A percentile compares a stretch with the other conserved stretches of the same genome.
These are phyloP conservation scores for Pecoramyces ruminantium DNA, from an alignment of 192 early-diverging fungal species.

Conservation along the genomic window DNA sequence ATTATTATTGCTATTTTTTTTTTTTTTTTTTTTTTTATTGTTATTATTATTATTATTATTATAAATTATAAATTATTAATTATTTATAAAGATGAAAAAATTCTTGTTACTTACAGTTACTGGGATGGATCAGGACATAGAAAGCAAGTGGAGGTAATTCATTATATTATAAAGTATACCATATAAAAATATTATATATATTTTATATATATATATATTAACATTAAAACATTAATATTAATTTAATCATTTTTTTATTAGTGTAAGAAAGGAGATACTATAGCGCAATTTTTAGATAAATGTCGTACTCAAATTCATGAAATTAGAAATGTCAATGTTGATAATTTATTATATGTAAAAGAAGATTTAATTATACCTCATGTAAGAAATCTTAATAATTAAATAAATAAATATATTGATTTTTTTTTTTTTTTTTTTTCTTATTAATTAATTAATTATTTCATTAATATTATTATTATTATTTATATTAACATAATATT, in stretches of 20 bases:
- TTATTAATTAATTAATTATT: too few relatives aligned
- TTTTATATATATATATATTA: too few relatives aligned
- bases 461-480: too few relatives aligned
- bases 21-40: too few relatives aligned
- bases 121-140: conserved; percentile 96
- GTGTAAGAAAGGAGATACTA: conserved; percentile 72
- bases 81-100: conserved; percentile 36
- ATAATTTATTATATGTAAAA: conserved; percentile 81
- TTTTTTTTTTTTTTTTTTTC: neutral
- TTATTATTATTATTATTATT: too few relatives aligned
- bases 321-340: conserved; percentile 58
- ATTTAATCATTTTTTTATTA: neutral
- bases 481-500: too few relatives aligned
- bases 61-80: neutral
- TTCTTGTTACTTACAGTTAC: conserved; percentile 78
- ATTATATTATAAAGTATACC: too few relatives aligned
- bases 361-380: conserved; percentile 94
- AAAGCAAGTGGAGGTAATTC: conserved; percentile 41
- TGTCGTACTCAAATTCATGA: conserved; percentile 69
- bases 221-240: neutral
- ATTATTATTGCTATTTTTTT: too few relatives aligned
- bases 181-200: too few relatives aligned
- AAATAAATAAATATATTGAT: neutral
- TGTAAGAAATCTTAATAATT: too few relatives aligned
- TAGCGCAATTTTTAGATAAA: conserved; percentile 69